A percentile compares a stretch with the other conserved stretches of the same genome.
These are phyloP conservation scores for Cytospora mali DNA, from an alignment of 2,329 filamentous ascomycete genomes.

Conservation along the genomic window DNA sequence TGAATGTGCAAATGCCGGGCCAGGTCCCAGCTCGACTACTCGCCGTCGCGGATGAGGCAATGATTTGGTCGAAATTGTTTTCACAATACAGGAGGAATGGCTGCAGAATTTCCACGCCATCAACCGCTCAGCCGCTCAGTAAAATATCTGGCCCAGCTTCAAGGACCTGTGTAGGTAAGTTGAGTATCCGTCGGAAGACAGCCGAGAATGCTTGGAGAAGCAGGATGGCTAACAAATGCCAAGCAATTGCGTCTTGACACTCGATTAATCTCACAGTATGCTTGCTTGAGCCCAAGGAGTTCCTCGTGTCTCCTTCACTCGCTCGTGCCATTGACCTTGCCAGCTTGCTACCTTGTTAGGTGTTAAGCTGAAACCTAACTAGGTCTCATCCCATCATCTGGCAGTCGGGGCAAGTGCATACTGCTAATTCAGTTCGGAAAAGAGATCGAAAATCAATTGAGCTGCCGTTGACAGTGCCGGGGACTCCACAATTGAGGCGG, in stretches of 20 bases:
- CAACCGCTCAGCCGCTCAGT: no score
- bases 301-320: neutral
- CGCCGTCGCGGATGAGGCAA: neutral
- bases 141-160: no score
- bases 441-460: neutral
- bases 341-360: neutral
- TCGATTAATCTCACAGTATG: neutral
- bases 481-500: neutral
- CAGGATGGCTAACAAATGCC: neutral
- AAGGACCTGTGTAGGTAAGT: neutral
- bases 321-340: no score
- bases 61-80: neutral
- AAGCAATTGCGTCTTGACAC: neutral
- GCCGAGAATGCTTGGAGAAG: neutral
- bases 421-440: neutral
- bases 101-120: neutral
- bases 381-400: neutral
- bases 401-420: neutral
- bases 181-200: neutral
- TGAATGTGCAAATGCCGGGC: neutral
- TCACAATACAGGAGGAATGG: neutral
- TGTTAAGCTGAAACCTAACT: neutral
- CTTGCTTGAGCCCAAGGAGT: neutral
- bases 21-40: neutral
- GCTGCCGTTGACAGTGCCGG: neutral